These are phyloP conservation scores for Eucalyptus pauciflora DNA, from an alignment of 345 rosid species.

Conservation along the genomic window DNA sequence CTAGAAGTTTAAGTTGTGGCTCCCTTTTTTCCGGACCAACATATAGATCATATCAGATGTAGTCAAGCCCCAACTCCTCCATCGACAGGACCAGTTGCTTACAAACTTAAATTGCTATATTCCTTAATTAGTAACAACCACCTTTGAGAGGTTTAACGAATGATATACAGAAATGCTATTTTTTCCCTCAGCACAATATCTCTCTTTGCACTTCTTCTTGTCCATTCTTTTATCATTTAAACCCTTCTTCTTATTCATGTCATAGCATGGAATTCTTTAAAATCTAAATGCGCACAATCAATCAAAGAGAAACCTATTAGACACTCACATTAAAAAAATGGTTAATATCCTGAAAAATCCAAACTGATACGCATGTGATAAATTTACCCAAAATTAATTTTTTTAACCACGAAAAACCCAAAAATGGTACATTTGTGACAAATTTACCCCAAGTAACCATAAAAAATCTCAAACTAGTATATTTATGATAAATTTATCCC, in stretches of 20 bases:
- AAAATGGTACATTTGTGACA: too few relatives aligned
- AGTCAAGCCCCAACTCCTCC: background rate
- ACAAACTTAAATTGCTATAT: background rate
- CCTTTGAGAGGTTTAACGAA: background rate
- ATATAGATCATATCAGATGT: background rate
- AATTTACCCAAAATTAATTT: too few relatives aligned
- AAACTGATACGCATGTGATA: fast-evolving
- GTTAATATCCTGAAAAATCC: fast-evolving
- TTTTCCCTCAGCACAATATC: background rate
- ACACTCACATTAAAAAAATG: background rate
- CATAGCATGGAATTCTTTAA: background rate
- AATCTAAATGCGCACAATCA: background rate
- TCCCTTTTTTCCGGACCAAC: background rate
- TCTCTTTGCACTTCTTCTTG: background rate
- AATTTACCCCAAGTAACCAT: too few relatives aligned
- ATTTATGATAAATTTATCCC: too few relatives aligned
- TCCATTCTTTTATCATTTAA: background rate
- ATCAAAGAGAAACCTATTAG: background rate
- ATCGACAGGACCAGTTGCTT: background rate
- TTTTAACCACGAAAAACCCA: too few relatives aligned
- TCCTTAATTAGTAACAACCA: background rate
- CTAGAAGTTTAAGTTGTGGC: fast-evolving
- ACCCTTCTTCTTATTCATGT: background rate
- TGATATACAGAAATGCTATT: too few relatives aligned
- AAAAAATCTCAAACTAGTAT: too few relatives aligned